Evolutionary conservation across 257 asterid species (phyloP), one percentile per base, ranked within the genome.

Genomic region (Perilla frutescens): DNA sequence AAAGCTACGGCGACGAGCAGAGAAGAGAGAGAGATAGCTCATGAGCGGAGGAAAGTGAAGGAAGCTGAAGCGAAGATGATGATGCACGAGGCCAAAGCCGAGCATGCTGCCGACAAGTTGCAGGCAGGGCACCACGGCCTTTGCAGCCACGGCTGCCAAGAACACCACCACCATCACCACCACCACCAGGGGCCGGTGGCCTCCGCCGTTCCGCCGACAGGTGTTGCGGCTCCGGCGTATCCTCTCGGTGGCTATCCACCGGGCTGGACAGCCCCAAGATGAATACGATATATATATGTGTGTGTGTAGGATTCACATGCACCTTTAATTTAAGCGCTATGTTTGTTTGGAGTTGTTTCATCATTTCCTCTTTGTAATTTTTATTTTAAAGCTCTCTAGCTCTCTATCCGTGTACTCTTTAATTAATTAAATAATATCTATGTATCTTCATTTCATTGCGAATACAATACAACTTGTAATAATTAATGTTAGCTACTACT

Each of bases 21-120:
- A 79, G 96, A 75, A 75, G 98, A 86, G 67, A 88, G 76, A 40
- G 84, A 45, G 73, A 78, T 88, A 48, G 88, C 89, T 0, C 74
- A 81, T 6, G 96, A 93, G 80, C 10, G 55, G 56, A 80, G 89
- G 62, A 91, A 91, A 63, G 96, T 85, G 1, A 91, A 87, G 44
- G 97, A 88, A 76, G 88, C 89, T 1, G 96, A 89, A 71, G 98
- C 96, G 0, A 84, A 88, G 81, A 88, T 88, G 97, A 79, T 63
- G 66, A 83, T 88, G 76, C 97, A 93, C 13, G 79, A 83, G 65
- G 78, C 88, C 1, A 89, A 89, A 72, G 94, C 97, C 0, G 68
- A 72, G 10, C 85, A 91, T 53, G 88, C 89, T 0, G 82, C 84
- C 0, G 88, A 86, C 8, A 87, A 84, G 7, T 1, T 87, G 57